phyloP scores from a whole-genome alignment of 805 yeast genomes.

The Candida rishiriensis region DNA sequence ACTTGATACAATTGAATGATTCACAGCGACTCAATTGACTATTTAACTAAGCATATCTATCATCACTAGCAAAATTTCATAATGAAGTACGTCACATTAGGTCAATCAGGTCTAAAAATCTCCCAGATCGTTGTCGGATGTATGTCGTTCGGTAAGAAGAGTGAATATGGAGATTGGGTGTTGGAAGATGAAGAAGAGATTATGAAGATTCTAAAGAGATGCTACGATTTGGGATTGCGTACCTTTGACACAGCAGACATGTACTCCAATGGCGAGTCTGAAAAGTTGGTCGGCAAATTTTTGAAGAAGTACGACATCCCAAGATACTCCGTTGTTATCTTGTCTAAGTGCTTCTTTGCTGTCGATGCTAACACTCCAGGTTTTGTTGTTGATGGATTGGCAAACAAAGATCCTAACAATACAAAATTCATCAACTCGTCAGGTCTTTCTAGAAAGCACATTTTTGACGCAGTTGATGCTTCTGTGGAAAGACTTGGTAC shows the following conservation, averaged over 20 bases:
- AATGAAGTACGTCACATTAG: background rate
- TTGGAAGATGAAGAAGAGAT: constrained; percentile 43
- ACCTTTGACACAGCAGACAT: constrained; percentile 41
- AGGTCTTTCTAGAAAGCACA: constrained; percentile 44
- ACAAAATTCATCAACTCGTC: constrained; percentile 29
- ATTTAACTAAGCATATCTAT: no score
- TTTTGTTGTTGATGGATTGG: background rate
- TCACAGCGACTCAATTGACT: no score
- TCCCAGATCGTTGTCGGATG: constrained; percentile 34
- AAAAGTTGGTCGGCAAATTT: constrained; percentile 24
- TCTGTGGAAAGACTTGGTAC: constrained; percentile 48
- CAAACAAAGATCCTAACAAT: background rate
- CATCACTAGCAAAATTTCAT: background rate
- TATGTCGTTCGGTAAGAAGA: constrained; percentile 32
- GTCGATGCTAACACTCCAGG: constrained; percentile 23
- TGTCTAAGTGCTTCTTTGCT: constrained; percentile 26
- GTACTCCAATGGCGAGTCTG: constrained; percentile 27
- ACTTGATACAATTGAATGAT: no score
- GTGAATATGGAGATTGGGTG: constrained; percentile 38
- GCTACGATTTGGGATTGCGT: constrained; percentile 41
- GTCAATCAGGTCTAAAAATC: constrained; percentile 31
- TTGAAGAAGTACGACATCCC: constrained; percentile 25
- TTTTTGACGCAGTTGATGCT: constrained; percentile 38
- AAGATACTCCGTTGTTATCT: constrained; percentile 26
- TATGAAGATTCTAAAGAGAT: constrained; percentile 38